Conservation (phyloP, 177 flowering plant genomes). For the Vitis hybrid region DNA sequence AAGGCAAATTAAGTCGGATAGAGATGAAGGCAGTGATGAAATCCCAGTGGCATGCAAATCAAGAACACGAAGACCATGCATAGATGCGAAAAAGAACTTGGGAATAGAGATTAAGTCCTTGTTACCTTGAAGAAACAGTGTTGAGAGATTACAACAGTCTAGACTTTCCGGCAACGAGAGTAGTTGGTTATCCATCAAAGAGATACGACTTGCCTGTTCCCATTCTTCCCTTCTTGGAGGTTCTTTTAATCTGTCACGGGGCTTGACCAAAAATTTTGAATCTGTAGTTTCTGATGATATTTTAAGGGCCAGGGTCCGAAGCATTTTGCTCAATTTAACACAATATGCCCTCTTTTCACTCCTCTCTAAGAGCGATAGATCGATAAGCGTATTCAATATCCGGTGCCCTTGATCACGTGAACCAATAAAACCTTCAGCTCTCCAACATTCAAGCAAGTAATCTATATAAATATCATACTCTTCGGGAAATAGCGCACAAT, state of each 20-base stretch:
- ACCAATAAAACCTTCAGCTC: constrained; percentile 10
- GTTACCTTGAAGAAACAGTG: constrained; percentile 20
- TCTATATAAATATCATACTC: constrained; percentile 11
- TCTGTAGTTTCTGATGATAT: not conserved
- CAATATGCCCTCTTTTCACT: not conserved
- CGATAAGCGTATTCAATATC: constrained; percentile 10
- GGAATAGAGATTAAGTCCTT: constrained; percentile 2
- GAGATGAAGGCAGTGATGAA: constrained; percentile 15
- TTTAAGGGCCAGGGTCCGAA: constrained; percentile 2
- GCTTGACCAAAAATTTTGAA: not conserved
- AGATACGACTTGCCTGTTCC: constrained; percentile 7
- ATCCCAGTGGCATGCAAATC: constrained; percentile 14
- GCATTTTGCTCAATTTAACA: constrained; percentile 12
- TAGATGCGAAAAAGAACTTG: constrained; percentile 8
- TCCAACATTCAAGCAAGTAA: constrained; percentile 18
- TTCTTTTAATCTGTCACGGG: not conserved
- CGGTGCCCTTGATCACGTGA: constrained; percentile 1
- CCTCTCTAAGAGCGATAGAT: constrained; percentile 12
- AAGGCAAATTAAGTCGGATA: constrained; percentile 5
- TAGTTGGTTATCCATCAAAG: constrained; percentile 13
- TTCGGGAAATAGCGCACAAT: constrained; percentile 15
- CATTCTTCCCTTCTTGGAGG: constrained; percentile 7
- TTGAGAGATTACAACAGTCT: constrained; percentile 8
- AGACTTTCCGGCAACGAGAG: constrained; percentile 6
- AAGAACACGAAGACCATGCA: constrained; percentile 15